Evolutionary conservation across 2,329 filamentous ascomycete species (phyloP).

Genomic region (Nemania serpens): DNA sequence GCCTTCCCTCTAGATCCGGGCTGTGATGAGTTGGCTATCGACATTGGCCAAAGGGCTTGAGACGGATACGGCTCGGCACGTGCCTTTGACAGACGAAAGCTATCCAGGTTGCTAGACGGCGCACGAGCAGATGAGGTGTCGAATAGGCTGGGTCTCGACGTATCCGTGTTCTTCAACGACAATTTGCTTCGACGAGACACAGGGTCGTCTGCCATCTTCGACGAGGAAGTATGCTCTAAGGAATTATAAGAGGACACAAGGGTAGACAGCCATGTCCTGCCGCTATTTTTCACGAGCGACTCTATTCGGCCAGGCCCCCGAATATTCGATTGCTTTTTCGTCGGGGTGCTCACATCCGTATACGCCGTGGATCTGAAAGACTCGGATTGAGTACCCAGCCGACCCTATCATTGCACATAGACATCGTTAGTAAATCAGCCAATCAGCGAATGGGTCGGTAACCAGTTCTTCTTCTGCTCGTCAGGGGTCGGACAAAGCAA

Average conservation of each 20-base stretch:
- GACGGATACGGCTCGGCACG: neutral
- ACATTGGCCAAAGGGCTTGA: neutral
- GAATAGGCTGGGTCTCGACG: neutral
- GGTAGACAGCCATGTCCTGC: no score
- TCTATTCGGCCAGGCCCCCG: no score
- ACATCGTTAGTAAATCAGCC: neutral
- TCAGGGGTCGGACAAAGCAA: neutral
- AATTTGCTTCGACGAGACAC: neutral
- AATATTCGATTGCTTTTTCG: neutral
- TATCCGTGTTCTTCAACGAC: neutral
- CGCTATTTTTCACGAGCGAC: neutral
- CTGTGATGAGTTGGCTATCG: constrained; percentile 8
- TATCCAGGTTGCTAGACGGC: neutral
- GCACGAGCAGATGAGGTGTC: neutral
- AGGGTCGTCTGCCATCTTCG: neutral
- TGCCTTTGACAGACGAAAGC: neutral
- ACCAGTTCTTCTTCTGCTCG: neutral
- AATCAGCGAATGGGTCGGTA: no score
- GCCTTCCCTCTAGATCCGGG: neutral
- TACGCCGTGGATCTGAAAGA: no score
- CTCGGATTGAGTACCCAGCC: neutral
- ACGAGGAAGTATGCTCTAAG: neutral
- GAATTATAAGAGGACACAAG: neutral
- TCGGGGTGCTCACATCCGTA: neutral
- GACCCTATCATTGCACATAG: neutral